phyloP scores from a whole-genome alignment of 108 stramenopile genomes.

The Nitzschia sp. region DNA sequence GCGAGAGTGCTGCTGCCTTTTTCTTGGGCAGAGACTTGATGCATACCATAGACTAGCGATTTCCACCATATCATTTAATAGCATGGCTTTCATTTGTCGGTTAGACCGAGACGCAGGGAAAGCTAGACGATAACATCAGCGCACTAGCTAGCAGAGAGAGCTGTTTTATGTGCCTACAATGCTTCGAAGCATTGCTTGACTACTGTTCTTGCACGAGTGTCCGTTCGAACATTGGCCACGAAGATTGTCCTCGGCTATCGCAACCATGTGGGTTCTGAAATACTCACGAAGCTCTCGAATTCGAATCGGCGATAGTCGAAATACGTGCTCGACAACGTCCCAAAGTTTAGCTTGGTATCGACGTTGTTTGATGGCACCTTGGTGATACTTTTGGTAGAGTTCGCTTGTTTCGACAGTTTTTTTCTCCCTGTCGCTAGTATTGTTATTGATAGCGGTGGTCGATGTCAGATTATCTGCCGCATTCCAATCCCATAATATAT shows the following conservation, averaged over 20 bases:
- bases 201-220: slow-evolving; percentile 41
- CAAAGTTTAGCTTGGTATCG: slow-evolving; percentile 19
- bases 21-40: slow-evolving; percentile 14
- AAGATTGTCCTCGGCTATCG: slow-evolving; percentile 39
- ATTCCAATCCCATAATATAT: slow-evolving; percentile 25
- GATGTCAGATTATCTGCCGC: background rate
- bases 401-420: background rate
- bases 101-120: too few species aligned
- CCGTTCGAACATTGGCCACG: slow-evolving; percentile 38
- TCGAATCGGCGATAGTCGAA: slow-evolving; percentile 10
- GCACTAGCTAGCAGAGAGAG: too few species aligned
- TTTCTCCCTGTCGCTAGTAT: background rate
- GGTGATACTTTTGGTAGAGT: background rate
- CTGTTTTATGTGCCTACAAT: background rate
- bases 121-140: too few species aligned
- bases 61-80: too few species aligned
- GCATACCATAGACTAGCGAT: too few species aligned
- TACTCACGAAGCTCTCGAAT: slow-evolving; percentile 4
- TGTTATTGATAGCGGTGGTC: background rate
- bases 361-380: slow-evolving; percentile 1
- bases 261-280: slow-evolving; percentile 16
- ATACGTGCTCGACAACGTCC: slow-evolving; percentile 3
- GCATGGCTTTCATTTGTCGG: too few species aligned
- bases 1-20: slow-evolving; percentile 6
- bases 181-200: slow-evolving; percentile 5